Evolutionary conservation across 75 land plant genomes (phyloP).

Genomic region (Pinus taeda): DNA sequence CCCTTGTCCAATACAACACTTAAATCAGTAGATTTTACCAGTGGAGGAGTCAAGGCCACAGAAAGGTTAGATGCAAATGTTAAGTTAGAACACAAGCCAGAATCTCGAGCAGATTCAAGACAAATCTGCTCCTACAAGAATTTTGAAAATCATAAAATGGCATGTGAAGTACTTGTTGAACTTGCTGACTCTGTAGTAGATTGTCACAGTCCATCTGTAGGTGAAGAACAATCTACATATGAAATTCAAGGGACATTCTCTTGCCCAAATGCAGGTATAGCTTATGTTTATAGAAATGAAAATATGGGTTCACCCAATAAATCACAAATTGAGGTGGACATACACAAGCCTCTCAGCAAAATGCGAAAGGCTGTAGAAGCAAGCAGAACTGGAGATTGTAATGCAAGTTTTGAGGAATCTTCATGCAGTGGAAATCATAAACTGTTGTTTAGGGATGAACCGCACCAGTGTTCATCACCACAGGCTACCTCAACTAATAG

Average conservation of each 20-base stretch:
- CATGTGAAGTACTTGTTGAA: constrained; percentile 46
- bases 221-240: constrained; percentile 27
- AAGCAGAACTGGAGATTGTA: constrained; percentile 31
- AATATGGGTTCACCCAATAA: constrained; percentile 9
- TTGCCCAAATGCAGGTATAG: constrained; percentile 16
- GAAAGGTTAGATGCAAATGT: constrained; percentile 1
- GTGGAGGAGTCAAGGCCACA: background rate
- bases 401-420: constrained; percentile 43
- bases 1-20: constrained; percentile 7
- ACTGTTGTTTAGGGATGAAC: constrained; percentile 23
- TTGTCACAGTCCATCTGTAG: constrained; percentile 21
- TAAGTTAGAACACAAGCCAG: constrained; percentile 2
- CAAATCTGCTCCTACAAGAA: constrained; percentile 22
- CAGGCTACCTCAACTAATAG: constrained; percentile 20
- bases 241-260: constrained; percentile 22
- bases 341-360: constrained; percentile 20
- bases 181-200: constrained; percentile 62
- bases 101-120: constrained; percentile 21
- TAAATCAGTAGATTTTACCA: background rate
- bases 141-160: constrained; percentile 20
- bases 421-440: constrained; percentile 42
- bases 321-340: constrained; percentile 16
- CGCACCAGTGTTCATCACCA: constrained; percentile 30
- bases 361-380: constrained; percentile 20
- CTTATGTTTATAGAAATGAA: constrained; percentile 15